Conservation (phyloP, 2,329 filamentous ascomycete genomes). For the Diaporthe nobilis region DNA sequence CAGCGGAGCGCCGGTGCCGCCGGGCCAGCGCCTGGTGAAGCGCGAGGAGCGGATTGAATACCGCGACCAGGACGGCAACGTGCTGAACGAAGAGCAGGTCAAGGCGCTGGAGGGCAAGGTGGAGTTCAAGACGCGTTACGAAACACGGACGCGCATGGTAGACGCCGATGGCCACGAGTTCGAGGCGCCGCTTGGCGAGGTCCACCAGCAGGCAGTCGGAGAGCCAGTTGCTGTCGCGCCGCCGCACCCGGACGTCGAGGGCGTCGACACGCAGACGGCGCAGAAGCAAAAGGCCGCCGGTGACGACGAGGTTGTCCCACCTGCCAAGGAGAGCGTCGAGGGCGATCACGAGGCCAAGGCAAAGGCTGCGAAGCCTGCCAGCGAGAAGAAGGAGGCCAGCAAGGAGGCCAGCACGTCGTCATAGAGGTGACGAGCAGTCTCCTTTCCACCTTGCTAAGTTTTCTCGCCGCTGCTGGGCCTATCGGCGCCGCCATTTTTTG, state of each 20-base stretch:
- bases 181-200: conserved; percentile 56
- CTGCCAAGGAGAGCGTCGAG: conserved; percentile 66
- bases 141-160: conserved; percentile 90
- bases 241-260: conserved; percentile 73
- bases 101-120: conserved; percentile 90
- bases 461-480: not conserved
- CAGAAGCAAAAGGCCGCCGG: conserved; percentile 54
- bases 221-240: conserved; percentile 60
- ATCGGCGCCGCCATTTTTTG: not conserved
- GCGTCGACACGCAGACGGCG: conserved; percentile 71
- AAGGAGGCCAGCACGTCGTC: conserved; percentile 18
- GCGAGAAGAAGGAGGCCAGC: conserved; percentile 72
- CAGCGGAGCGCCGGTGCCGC: conserved; percentile 65
- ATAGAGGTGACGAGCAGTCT: conserved; percentile 44
- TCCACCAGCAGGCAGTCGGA: not conserved
- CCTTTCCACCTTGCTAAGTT: not conserved
- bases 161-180: conserved; percentile 86
- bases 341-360: conserved; percentile 71
- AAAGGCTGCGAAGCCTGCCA: conserved; percentile 72
- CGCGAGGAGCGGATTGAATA: conserved; percentile 92
- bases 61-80: conserved; percentile 92
- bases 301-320: conserved; percentile 54
- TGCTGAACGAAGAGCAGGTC: conserved; percentile 88
- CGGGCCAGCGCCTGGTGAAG: conserved; percentile 63
- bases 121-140: conserved; percentile 94